These are phyloP conservation scores for Scheffersomyces coipomensis DNA, from an alignment of 805 yeast species.

Conservation along the genomic window DNA sequence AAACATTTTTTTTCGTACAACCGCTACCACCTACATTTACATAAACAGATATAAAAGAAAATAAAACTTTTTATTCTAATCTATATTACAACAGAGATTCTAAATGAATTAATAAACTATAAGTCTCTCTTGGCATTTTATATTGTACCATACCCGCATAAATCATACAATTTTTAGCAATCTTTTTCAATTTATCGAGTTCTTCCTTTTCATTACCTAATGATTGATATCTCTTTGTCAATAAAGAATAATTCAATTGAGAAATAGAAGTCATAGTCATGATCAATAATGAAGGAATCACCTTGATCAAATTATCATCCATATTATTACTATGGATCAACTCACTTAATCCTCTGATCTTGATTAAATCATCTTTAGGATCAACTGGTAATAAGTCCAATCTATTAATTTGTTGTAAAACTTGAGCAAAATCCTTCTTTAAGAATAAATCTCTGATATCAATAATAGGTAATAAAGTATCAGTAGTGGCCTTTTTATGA, in stretches of 20 bases:
- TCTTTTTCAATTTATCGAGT: constrained; percentile 47
- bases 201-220: constrained; percentile 51
- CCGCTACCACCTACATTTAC: not conserved
- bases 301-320: constrained; percentile 72
- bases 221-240: constrained; percentile 42
- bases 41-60: not conserved
- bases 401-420: constrained; percentile 53
- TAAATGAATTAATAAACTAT: constrained; percentile 63
- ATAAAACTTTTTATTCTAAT: not conserved
- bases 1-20: not conserved
- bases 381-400: constrained; percentile 67
- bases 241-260: constrained; percentile 47
- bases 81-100: constrained; percentile 46
- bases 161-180: constrained; percentile 86
- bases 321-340: constrained; percentile 52
- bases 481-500: constrained; percentile 63
- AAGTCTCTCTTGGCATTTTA: constrained; percentile 85
- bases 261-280: constrained; percentile 79
- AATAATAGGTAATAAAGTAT: constrained; percentile 62
- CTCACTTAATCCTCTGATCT: constrained; percentile 67
- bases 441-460: constrained; percentile 61
- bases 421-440: constrained; percentile 56
- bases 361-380: constrained; percentile 45
- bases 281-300: constrained; percentile 75
- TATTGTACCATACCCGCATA: constrained; percentile 94